These are phyloP conservation scores for Leccinum barrowsii DNA, from an alignment of 768 basidiomycete genomes.

Conservation along the genomic window DNA sequence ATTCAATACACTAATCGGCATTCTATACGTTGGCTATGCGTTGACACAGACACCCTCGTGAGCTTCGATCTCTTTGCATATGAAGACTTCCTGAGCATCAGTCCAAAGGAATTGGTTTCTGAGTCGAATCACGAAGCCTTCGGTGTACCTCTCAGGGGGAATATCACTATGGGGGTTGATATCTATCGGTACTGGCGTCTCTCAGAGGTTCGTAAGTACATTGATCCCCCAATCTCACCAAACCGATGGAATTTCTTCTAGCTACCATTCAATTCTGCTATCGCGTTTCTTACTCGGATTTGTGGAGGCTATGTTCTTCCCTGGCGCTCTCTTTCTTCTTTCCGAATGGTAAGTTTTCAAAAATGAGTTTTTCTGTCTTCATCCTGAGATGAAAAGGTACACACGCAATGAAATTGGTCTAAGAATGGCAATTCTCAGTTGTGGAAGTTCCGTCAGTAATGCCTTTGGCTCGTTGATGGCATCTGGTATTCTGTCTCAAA, in stretches of 20 bases:
- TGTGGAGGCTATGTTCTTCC: constrained; percentile 66
- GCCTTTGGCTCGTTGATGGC: constrained; percentile 78
- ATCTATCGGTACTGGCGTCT: constrained; percentile 53
- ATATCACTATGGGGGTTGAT: constrained; percentile 71
- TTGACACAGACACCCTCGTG: constrained; percentile 74
- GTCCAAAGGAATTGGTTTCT: constrained; percentile 60
- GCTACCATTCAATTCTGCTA: constrained; percentile 57
- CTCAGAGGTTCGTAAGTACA: constrained; percentile 23
- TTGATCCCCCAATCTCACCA: not conserved
- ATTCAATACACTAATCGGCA: constrained; percentile 64
- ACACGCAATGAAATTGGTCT: constrained; percentile 65
- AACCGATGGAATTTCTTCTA: constrained; percentile 18
- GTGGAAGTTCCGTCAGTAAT: constrained; percentile 73
- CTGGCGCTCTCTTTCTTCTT: constrained; percentile 62
- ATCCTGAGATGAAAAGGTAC: constrained; percentile 34
- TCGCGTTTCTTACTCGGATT: constrained; percentile 78
- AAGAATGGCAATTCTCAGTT: constrained; percentile 61
- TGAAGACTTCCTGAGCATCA: not conserved
- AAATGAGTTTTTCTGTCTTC: not conserved
- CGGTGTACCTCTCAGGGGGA: constrained; percentile 57
- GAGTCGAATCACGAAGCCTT: constrained; percentile 61
- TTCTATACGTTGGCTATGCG: constrained; percentile 67
- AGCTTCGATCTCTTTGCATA: constrained; percentile 19
- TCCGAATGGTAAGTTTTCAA: constrained; percentile 49
- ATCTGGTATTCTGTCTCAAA: constrained; percentile 65